phyloP scores from a whole-genome alignment of 2,329 filamentous ascomycete species.

The Exophiala spinifera region DNA sequence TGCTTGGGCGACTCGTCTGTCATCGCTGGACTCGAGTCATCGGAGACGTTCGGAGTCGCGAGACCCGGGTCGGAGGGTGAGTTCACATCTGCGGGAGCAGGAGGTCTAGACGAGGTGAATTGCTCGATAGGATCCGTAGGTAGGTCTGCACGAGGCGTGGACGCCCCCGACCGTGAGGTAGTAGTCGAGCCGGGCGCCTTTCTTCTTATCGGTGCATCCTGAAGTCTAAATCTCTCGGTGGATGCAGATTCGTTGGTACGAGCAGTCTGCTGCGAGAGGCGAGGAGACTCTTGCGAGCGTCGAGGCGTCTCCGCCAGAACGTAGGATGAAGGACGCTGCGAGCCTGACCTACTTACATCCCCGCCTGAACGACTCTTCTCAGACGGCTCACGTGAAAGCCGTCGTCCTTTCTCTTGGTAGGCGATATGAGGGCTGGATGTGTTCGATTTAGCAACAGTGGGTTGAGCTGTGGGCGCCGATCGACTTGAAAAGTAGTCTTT shows the following conservation, averaged over 20 bases:
- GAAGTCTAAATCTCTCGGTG: conserved; percentile 68
- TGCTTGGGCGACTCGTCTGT: conserved; percentile 41
- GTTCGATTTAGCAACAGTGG: conserved; percentile 31
- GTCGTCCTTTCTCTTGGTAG: conserved; percentile 78
- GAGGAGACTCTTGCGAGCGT: conserved; percentile 16
- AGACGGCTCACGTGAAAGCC: conserved; percentile 32
- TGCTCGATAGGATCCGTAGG: conserved; percentile 16
- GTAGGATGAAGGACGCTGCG: conserved; percentile 20
- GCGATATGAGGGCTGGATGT: conserved; percentile 75
- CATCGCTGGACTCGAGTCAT: conserved; percentile 54
- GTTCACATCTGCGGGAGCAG: conserved; percentile 32
- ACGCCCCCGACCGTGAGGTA: conserved; percentile 41
- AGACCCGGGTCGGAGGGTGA: conserved; percentile 31
- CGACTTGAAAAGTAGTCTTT: conserved; percentile 57
- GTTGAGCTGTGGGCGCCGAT: conserved; percentile 35
- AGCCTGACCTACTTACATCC: conserved; percentile 25
- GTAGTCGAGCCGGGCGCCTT: conserved; percentile 34
- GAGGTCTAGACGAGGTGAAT: conserved; percentile 17
- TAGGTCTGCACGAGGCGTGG: conserved; percentile 20
- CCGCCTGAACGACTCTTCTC: conserved; percentile 42
- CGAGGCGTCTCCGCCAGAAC: conserved; percentile 12
- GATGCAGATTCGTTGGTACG: conserved; percentile 17
- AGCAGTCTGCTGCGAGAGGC: conserved; percentile 14
- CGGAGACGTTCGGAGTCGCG: conserved; percentile 52
- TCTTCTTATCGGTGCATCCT: conserved; percentile 74